phyloP scores from a whole-genome alignment of 495 filamentous ascomycete species.

The Hypoxylon subgilvum region DNA sequence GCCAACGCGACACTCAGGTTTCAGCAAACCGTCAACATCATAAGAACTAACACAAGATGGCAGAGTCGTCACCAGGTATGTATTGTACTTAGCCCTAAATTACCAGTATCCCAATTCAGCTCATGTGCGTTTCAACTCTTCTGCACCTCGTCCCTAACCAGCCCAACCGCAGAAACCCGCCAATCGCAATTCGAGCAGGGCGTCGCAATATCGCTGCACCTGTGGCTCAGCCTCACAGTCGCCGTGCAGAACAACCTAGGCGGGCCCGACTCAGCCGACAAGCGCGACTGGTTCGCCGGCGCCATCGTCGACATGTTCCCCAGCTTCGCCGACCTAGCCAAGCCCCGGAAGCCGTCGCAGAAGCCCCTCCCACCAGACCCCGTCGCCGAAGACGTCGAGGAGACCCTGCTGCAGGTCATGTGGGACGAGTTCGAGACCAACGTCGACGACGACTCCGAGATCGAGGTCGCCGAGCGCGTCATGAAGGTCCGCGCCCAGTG shows the following conservation, averaged over 20 bases:
- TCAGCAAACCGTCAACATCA: neutral
- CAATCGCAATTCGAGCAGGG: slow-evolving; percentile 76
- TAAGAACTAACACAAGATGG: slow-evolving; percentile 19
- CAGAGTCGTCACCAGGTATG: slow-evolving; percentile 38
- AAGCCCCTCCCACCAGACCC: slow-evolving; percentile 59
- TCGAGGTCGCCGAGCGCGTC: slow-evolving; percentile 73
- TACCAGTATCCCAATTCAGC: no score
- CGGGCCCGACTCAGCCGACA: slow-evolving; percentile 80
- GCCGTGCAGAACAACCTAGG: slow-evolving; percentile 90
- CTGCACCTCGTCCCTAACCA: slow-evolving; percentile 30
- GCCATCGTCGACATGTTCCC: slow-evolving; percentile 81
- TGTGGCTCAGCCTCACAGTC: slow-evolving; percentile 84
- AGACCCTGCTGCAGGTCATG: slow-evolving; percentile 84
- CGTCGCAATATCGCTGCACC: slow-evolving; percentile 76
- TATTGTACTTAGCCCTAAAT: no score
- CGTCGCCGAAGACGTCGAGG: slow-evolving; percentile 82
- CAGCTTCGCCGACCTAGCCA: slow-evolving; percentile 56
- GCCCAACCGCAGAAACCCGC: slow-evolving; percentile 66
- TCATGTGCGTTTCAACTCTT: no score
- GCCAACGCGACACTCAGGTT: slow-evolving; percentile 7
- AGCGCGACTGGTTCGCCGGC: slow-evolving; percentile 95
- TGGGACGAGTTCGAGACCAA: slow-evolving; percentile 92
- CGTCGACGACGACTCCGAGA: slow-evolving; percentile 86
- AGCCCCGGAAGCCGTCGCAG: slow-evolving; percentile 23
- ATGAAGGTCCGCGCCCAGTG: slow-evolving; percentile 68